Base-by-base conservation (phyloP, 192 early-diverging fungal species). In the Piromyces finnis region DNA sequence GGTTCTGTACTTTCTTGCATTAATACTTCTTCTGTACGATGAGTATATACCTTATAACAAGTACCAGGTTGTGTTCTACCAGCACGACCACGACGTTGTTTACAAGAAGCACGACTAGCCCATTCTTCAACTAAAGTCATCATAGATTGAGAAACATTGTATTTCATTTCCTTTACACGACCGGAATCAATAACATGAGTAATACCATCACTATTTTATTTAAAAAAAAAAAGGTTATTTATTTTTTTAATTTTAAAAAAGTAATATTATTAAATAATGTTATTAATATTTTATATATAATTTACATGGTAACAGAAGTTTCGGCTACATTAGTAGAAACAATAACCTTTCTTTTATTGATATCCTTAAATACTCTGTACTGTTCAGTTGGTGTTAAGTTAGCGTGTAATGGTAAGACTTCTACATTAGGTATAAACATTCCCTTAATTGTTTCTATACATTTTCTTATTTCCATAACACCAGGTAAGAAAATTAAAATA, bases 291-390 rank as follows among this genome's bases (percentile, higher is more conserved):
- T 89, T 28, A 4, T 77, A 41, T 35, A 30, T 28, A 39, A 17
- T 2, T 51, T 18, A 35, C 29, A 95, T 93, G 9, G 94, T 94
- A 79, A 94, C 92, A 81, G 93, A 91, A 0, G 94, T 95, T 83
- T 95, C 94, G 15, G 94, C 94, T 79, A 95, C 90, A 77, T 94
- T 95, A 29, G 94, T 95, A 11, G 91, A 85, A 22, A 94, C 81
- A 15, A 95, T 92, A 78, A 95, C 87, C 82, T 95, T 95, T 28
- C 93, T 79, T 12, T 28, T 80, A 29, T 30, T 81, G 28, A 29
- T 28, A 29, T 41, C 87, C 83, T 89, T 80, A 87, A 51, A 51
- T 22, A 87, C 82, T 84, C 78, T 16, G 77, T 82, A 88, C 85
- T 95, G 94, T 28, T 90, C 89, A 14, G 87, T 86, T 9, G 91